Evolutionary conservation across 2,329 filamentous ascomycete species (phyloP).

Genomic region (Sclerotinia subarctica): DNA sequence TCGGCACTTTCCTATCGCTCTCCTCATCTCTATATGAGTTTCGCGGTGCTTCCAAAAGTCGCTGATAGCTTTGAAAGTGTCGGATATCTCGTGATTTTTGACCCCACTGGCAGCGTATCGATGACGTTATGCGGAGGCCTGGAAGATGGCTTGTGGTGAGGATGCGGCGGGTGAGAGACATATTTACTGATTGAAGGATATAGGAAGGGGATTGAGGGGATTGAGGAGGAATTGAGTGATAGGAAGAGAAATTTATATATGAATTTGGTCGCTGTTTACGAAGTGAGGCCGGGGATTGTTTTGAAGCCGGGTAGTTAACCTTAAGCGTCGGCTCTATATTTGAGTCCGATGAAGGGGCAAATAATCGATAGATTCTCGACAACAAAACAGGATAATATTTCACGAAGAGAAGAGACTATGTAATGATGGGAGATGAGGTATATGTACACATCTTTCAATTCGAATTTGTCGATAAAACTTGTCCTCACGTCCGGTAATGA

Average conservation of each 20-base stretch:
- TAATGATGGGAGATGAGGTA: background rate
- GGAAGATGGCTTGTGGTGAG: conserved; percentile 15
- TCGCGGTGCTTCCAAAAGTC: conserved; percentile 17
- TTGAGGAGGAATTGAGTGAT: background rate
- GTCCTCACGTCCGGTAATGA: conserved; percentile 3
- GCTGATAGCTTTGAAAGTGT: conserved; percentile 15
- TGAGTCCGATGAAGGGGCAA: conserved; percentile 3
- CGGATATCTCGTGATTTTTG: conserved; percentile 17
- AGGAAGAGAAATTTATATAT: background rate
- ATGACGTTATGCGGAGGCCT: conserved; percentile 14
- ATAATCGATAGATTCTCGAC: background rate
- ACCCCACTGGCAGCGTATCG: conserved; percentile 6
- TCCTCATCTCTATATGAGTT: conserved; percentile 16
- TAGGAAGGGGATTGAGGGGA: background rate
- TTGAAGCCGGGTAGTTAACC: background rate
- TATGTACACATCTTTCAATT: conserved; percentile 7
- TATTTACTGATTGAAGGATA: background rate
- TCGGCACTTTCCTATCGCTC: conserved; percentile 12
- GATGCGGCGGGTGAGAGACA: conserved; percentile 17
- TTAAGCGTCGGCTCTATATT: conserved; percentile 14
- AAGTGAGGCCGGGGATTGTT: conserved; percentile 4
- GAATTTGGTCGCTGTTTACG: background rate
- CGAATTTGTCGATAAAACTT: background rate
- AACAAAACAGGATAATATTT: background rate
- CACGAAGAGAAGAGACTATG: background rate